These are phyloP conservation scores for Talaromyces sp. DNA, from an alignment of 2,329 filamentous ascomycete genomes.

Conservation along the genomic window DNA sequence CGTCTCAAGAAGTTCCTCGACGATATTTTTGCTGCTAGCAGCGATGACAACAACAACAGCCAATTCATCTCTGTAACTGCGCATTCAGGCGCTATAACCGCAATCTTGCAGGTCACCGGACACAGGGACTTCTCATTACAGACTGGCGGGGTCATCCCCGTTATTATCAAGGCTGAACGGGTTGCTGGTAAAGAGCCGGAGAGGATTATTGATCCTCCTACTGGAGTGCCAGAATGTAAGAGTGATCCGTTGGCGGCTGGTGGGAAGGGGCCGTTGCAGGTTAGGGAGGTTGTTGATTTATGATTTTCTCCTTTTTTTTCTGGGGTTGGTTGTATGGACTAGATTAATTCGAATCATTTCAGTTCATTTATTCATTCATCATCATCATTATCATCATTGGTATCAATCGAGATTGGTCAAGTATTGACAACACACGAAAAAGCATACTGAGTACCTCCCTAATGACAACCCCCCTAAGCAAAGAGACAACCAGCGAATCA, in stretches of 20 bases:
- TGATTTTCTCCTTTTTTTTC: background rate
- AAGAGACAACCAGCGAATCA: background rate
- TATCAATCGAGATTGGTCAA: background rate
- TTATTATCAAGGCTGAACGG: conserved; percentile 44
- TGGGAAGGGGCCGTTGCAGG: background rate
- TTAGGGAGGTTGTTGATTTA: conserved; percentile 4
- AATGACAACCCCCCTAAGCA: background rate
- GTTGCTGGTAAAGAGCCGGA: conserved; percentile 18
- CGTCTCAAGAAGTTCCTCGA: conserved; percentile 46
- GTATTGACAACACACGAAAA: background rate
- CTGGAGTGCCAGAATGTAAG: conserved; percentile 22
- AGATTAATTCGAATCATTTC: too few species aligned
- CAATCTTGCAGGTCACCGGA: conserved; percentile 44
- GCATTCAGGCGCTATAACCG: conserved; percentile 56
- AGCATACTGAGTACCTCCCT: background rate
- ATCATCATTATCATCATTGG: background rate
- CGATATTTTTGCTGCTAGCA: conserved; percentile 44
- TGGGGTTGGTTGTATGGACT: too few species aligned
- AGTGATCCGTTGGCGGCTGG: conserved; percentile 5
- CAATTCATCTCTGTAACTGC: conserved; percentile 52
- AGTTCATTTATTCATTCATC: background rate
- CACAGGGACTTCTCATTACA: conserved; percentile 45
- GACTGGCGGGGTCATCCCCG: conserved; percentile 50
- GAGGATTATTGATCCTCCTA: conserved; percentile 24
- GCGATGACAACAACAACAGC: conserved; percentile 33